Conservation (phyloP, 352 stramenopile species). For the Globisporangium okanoganense region DNA sequence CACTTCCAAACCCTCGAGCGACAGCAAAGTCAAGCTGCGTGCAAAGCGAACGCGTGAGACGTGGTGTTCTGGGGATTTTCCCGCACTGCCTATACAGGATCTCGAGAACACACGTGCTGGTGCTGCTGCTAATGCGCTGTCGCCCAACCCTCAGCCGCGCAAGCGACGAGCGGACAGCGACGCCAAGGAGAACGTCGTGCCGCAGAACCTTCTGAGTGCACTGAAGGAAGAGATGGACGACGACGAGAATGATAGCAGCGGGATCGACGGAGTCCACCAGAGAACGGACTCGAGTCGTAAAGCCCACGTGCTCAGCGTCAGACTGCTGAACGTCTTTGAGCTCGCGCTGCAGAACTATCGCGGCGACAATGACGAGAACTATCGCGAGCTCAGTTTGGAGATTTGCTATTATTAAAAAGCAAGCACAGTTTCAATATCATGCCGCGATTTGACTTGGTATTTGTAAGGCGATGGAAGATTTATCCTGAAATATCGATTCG, state of each 20-base stretch:
- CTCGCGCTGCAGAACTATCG: constrained; percentile 25
- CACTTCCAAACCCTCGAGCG: constrained; percentile 23
- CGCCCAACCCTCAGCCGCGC: constrained; percentile 26
- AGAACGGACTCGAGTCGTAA: not conserved
- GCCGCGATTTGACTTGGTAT: too few relatives aligned
- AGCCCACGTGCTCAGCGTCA: constrained; percentile 16
- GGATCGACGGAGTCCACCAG: not conserved
- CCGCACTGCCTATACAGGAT: constrained; percentile 7
- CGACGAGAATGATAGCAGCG: constrained; percentile 4
- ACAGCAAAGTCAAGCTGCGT: constrained; percentile 24
- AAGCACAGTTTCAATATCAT: too few relatives aligned
- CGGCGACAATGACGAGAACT: constrained; percentile 17
- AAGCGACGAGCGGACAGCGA: constrained; percentile 21
- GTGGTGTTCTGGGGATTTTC: constrained; percentile 69
- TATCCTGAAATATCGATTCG: too few relatives aligned
- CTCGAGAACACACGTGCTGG: constrained; percentile 12
- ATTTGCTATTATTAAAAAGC: too few relatives aligned
- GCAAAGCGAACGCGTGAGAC: constrained; percentile 60
- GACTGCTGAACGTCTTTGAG: constrained; percentile 32
- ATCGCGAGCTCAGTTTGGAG: constrained; percentile 12
- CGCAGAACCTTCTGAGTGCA: constrained; percentile 27
- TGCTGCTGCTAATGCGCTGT: constrained; percentile 13
- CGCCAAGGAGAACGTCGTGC: constrained; percentile 50
- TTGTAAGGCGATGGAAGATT: too few relatives aligned
- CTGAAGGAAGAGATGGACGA: constrained; percentile 8